Percentiles rank a stretch among this genome's conserved stretches.
phyloP scores from a whole-genome alignment of 345 rosid species.

The Turritis glabra region DNA sequence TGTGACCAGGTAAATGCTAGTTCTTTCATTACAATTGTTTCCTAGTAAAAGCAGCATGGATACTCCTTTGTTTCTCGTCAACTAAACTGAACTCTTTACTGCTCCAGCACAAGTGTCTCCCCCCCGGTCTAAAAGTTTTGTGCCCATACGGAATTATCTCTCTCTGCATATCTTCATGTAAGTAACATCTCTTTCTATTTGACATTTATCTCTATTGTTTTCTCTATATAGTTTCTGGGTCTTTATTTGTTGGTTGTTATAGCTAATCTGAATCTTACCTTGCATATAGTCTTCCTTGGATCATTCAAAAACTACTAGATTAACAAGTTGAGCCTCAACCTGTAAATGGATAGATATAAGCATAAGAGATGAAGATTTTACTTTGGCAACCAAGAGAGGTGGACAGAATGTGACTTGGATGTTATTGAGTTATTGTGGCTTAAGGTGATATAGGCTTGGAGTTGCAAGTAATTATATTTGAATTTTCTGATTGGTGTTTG shows the following conservation, averaged over 20 bases:
- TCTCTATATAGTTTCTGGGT: background rate
- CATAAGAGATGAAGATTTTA: too few species aligned
- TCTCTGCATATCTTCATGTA: background rate
- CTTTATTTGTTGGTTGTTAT: background rate
- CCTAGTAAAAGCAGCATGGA: background rate
- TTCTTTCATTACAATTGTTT: background rate
- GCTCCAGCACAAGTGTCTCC: background rate
- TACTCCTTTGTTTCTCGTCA: background rate
- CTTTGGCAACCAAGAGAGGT: too few species aligned
- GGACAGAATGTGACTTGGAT: too few species aligned
- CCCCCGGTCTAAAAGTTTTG: background rate
- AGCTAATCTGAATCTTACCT: background rate
- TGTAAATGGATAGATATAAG: too few species aligned
- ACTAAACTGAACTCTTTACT: background rate
- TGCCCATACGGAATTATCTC: background rate
- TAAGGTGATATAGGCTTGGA: too few species aligned
- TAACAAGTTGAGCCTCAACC: too few species aligned
- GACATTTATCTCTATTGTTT: background rate
- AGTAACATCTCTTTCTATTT: background rate
- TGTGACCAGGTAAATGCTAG: conserved; percentile 49
- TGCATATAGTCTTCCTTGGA: background rate
- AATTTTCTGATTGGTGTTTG: too few species aligned
- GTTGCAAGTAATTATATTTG: too few species aligned
- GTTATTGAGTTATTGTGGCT: too few species aligned
- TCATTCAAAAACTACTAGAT: too few species aligned